These are phyloP conservation scores for Penicillium fimorum DNA, from an alignment of 495 filamentous ascomycete genomes.

Conservation along the genomic window DNA sequence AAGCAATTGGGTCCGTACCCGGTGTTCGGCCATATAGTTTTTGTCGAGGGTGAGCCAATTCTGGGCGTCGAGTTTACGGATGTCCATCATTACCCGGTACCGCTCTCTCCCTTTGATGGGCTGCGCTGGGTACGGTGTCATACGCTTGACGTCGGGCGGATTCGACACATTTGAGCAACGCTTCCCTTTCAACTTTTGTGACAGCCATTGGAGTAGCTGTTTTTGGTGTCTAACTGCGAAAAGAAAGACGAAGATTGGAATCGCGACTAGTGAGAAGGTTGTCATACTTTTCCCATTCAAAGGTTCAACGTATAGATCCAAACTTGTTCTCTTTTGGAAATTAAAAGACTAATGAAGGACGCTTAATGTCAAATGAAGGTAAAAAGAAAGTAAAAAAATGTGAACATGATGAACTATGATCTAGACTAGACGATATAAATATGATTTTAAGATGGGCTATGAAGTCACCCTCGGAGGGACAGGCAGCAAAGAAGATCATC, in stretches of 20 bases:
- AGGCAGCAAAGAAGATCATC: constrained; percentile 16
- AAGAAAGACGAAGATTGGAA: constrained; percentile 41
- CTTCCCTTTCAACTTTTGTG: constrained; percentile 11
- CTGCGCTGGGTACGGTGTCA: constrained; percentile 44
- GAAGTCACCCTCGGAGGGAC: constrained; percentile 15
- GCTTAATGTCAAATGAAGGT: constrained; percentile 4
- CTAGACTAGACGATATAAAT: constrained; percentile 19
- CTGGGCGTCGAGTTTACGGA: constrained; percentile 48
- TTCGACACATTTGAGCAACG: constrained; percentile 8
- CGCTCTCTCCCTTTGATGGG: constrained; percentile 46
- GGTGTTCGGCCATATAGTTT: constrained; percentile 50
- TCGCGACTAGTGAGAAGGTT: constrained; percentile 36
- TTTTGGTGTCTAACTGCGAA: constrained; percentile 44
- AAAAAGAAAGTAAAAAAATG: constrained; percentile 17
- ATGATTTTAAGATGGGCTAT: constrained; percentile 5
- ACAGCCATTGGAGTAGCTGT: constrained; percentile 26
- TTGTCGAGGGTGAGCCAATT: constrained; percentile 58
- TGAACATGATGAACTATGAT: constrained; percentile 13
- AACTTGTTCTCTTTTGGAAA: not conserved
- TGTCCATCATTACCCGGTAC: constrained; percentile 55
- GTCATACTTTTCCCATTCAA: constrained; percentile 31
- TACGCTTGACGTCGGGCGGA: constrained; percentile 37
- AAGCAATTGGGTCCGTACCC: constrained; percentile 44
- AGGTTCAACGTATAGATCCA: not conserved
- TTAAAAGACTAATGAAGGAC: constrained; percentile 5